Evolutionary conservation across 805 yeast species (phyloP).

Genomic region (Metschnikowia sp.): DNA sequence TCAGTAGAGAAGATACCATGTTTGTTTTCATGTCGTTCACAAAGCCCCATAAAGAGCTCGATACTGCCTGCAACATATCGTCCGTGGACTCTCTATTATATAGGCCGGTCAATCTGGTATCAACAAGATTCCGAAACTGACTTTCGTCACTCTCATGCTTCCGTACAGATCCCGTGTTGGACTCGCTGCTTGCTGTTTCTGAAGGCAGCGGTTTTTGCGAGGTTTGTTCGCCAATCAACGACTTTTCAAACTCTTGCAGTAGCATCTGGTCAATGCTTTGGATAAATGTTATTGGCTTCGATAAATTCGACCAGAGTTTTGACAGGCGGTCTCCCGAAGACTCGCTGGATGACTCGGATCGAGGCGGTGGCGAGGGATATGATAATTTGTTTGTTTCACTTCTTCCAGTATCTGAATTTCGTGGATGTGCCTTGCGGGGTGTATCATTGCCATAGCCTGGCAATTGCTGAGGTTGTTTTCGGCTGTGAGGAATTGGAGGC

Average conservation of each 20-base stretch:
- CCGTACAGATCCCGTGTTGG: too few relatives aligned
- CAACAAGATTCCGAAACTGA: conserved; percentile 4
- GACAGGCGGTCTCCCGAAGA: conserved; percentile 6
- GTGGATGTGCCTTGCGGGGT: background rate
- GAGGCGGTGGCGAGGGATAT: background rate
- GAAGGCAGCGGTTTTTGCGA: background rate
- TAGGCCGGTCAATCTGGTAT: background rate
- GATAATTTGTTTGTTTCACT: too few relatives aligned
- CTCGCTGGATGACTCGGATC: background rate
- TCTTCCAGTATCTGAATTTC: too few relatives aligned
- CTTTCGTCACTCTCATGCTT: background rate
- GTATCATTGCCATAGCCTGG: background rate
- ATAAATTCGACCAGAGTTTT: conserved; percentile 24
- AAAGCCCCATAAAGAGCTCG: conserved; percentile 42
- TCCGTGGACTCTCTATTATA: conserved; percentile 16
- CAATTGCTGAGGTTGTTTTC: background rate
- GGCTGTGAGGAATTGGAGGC: background rate
- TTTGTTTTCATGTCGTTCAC: conserved; percentile 37
- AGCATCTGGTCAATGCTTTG: conserved; percentile 67
- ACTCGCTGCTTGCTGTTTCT: background rate
- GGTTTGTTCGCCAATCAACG: conserved; percentile 4
- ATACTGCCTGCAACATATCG: conserved; percentile 40
- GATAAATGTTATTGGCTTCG: conserved; percentile 57
- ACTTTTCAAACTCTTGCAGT: conserved; percentile 57
- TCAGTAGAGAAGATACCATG: conserved; percentile 10